A percentile compares a stretch with the other conserved stretches of the same genome.
These are phyloP conservation scores for Westerdykella sp. DNA, from an alignment of 2,329 filamentous ascomycete species.

Conservation along the genomic window DNA sequence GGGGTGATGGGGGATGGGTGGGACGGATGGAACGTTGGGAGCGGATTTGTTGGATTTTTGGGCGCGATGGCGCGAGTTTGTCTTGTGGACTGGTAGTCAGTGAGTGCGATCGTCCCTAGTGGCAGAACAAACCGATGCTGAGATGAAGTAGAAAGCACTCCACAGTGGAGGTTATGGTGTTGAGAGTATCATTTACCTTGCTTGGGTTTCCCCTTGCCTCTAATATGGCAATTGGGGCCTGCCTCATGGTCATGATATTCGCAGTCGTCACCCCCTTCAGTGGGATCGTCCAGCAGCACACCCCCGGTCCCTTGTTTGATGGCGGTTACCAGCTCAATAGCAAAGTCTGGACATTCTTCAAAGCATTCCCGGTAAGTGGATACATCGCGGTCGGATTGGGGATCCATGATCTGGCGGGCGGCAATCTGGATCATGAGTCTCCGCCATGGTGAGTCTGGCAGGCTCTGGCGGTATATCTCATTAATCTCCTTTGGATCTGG, in stretches of 20 bases:
- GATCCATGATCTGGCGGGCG: slow-evolving; percentile 54
- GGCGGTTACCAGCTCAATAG: slow-evolving; percentile 48
- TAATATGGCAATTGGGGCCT: slow-evolving; percentile 36
- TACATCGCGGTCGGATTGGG: slow-evolving; percentile 45
- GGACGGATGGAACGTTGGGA: slow-evolving; percentile 25
- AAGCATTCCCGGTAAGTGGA: slow-evolving; percentile 48
- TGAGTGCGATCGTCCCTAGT: slow-evolving; percentile 29
- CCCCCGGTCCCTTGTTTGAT: slow-evolving; percentile 47
- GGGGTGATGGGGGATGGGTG: slow-evolving; percentile 19
- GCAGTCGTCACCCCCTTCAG: slow-evolving; percentile 39
- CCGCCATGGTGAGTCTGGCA: slow-evolving; percentile 43
- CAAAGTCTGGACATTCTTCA: slow-evolving; percentile 46
- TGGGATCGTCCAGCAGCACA: slow-evolving; percentile 49
- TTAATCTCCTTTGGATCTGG: slow-evolving; percentile 51
- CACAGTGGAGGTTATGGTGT: too few relatives aligned
- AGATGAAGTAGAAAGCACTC: neutral
- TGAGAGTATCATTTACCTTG: slow-evolving; percentile 31
- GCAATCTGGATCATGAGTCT: slow-evolving; percentile 48
- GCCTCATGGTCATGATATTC: slow-evolving; percentile 48
- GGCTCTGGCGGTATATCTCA: slow-evolving; percentile 47
- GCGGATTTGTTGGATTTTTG: slow-evolving; percentile 26
- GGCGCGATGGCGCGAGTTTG: slow-evolving; percentile 18
- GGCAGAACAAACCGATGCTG: slow-evolving; percentile 12
- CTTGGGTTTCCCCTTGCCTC: slow-evolving; percentile 29
- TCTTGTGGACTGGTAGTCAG: slow-evolving; percentile 33